Conservation (phyloP, 31 red algal genomes). For the Asparagopsis taxiformis region DNA sequence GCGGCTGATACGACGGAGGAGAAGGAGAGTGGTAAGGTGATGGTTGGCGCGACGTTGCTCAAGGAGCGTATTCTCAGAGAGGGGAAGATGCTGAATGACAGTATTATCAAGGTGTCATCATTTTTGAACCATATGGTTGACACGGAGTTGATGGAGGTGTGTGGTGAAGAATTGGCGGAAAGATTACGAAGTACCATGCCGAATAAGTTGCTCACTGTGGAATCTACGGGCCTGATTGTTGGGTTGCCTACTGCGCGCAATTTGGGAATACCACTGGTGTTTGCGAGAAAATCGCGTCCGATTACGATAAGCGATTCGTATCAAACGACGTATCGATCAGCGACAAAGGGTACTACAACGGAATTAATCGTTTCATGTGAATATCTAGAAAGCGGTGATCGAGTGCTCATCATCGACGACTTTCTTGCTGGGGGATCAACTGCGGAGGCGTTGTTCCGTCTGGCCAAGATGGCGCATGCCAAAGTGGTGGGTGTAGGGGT, state of each 20-base stretch:
- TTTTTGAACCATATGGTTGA: slow-evolving; percentile 97
- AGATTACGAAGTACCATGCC: slow-evolving; percentile 65
- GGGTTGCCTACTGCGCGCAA: slow-evolving; percentile 58
- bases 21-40: slow-evolving; percentile 17
- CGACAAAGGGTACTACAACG: slow-evolving; percentile 77
- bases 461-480: slow-evolving; percentile 85
- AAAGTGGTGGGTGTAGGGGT: slow-evolving; percentile 86
- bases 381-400: slow-evolving; percentile 78
- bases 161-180: slow-evolving; percentile 82
- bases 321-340: slow-evolving; percentile 81
- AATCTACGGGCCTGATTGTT: slow-evolving; percentile 88
- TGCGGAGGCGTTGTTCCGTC: slow-evolving; percentile 84
- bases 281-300: slow-evolving; percentile 80
- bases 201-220: slow-evolving; percentile 92
- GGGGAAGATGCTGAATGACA: slow-evolving; percentile 68
- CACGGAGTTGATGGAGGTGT: slow-evolving; percentile 79
- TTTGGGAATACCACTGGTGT: slow-evolving; percentile 78
- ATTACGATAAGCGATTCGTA: slow-evolving; percentile 89
- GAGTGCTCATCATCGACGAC: slow-evolving; percentile 88
- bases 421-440: slow-evolving; percentile 92
- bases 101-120: slow-evolving; percentile 89
- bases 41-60: slow-evolving; percentile 70
- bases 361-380: slow-evolving; percentile 83
- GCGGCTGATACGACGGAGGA: slow-evolving; percentile 5
- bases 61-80: too few relatives aligned